Percentiles rank a stretch among this genome's conserved stretches.
Conservation (phyloP, 345 rosid genomes). For the Dipteronia dyeriana region DNA sequence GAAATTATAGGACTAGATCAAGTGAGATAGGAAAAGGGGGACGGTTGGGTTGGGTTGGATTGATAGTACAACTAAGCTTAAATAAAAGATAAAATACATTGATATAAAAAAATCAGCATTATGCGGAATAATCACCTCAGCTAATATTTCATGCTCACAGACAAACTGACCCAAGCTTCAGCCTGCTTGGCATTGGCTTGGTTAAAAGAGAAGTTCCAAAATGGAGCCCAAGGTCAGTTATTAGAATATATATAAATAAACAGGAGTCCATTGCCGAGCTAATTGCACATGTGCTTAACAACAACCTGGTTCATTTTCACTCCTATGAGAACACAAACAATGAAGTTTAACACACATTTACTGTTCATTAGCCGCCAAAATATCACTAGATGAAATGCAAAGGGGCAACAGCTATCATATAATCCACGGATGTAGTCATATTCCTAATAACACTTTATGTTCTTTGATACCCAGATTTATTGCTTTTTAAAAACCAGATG, state of each 20-base stretch:
- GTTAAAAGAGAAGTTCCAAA: not conserved
- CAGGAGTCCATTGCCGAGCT: too few species aligned
- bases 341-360: not conserved
- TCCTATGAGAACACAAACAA: not conserved
- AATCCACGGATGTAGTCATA: not conserved
- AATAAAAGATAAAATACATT: not conserved
- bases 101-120: not conserved
- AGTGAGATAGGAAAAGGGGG: not conserved
- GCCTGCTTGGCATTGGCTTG: not conserved
- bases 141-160: not conserved
- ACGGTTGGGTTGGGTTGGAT: not conserved
- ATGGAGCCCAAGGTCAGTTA: not conserved
- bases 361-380: not conserved
- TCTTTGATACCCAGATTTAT: not conserved
- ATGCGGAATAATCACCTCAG: not conserved
- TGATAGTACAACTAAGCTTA: not conserved
- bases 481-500: conserved; percentile 9
- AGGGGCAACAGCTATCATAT: not conserved
- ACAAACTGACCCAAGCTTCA: not conserved
- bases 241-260: not conserved
- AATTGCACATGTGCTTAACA: not conserved
- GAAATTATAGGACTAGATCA: not conserved
- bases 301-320: not conserved
- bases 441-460: not conserved
- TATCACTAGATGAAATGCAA: not conserved